phyloP scores from a whole-genome alignment of 371 early-diverging fungal genomes.

The Rhizopus stolonifer region DNA sequence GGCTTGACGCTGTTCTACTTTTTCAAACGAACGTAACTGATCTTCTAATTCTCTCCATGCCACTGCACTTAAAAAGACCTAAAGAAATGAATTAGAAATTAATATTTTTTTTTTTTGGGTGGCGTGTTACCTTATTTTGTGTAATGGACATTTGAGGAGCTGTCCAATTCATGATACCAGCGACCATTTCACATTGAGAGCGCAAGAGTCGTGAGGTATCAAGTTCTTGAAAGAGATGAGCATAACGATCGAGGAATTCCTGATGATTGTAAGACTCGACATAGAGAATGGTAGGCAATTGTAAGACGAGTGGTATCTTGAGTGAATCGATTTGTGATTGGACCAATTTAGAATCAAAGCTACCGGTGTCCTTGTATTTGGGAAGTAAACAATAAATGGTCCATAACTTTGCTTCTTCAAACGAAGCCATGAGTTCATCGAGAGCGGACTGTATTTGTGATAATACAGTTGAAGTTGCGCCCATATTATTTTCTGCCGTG shows the following conservation, averaged over 20 bases:
- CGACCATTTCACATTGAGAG: slow-evolving; percentile 59
- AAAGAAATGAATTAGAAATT: slow-evolving; percentile 1
- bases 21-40: slow-evolving; percentile 51
- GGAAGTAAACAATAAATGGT: slow-evolving; percentile 79
- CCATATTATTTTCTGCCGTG: slow-evolving; percentile 1
- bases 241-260: slow-evolving; percentile 74
- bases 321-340: slow-evolving; percentile 55
- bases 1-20: slow-evolving; percentile 44
- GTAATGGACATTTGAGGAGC: slow-evolving; percentile 70
- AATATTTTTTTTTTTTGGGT: neutral
- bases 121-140: slow-evolving; percentile 43
- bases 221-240: slow-evolving; percentile 37
- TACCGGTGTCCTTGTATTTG: slow-evolving; percentile 52
- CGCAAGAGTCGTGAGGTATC: slow-evolving; percentile 44
- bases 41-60: slow-evolving; percentile 77
- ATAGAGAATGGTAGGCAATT: slow-evolving; percentile 51
- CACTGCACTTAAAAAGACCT: slow-evolving; percentile 71
- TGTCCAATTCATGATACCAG: slow-evolving; percentile 66
- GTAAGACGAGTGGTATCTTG: slow-evolving; percentile 53
- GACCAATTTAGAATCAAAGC: slow-evolving; percentile 63
- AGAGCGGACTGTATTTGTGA: slow-evolving; percentile 74
- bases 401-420: slow-evolving; percentile 87
- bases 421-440: slow-evolving; percentile 74
- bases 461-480: slow-evolving; percentile 23
- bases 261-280: slow-evolving; percentile 58